Base-by-base conservation (phyloP, 805 yeast species). In the Kuraishia ogatae region DNA sequence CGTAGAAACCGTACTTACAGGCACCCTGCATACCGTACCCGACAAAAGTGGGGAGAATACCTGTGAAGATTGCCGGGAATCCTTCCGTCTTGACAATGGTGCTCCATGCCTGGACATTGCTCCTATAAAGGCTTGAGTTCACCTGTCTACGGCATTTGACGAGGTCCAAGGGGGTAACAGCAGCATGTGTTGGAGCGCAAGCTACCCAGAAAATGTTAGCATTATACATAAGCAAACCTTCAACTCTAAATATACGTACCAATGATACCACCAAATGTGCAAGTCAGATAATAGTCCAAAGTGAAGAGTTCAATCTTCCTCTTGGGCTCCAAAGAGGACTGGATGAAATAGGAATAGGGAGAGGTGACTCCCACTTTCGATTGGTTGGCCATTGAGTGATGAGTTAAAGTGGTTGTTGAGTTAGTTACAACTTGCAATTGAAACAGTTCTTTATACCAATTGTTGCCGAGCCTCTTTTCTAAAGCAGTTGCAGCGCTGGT, bases 1-100 rank as follows among this genome's bases (percentile, higher is more conserved):
- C 98, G 73, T 94, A 93, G 69, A 91, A 84, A 29, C 99, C 99
- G 72, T 93, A 93, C 72, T 93, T 93, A 64, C 97, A 97, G 52
- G 97, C 96, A 64, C 99, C 98, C 74, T 93, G 99, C 65, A 92
- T 75, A 7, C 97, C 87, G 73, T 94, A 93, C 23, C 98, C 98
- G 58, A 92, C 77, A 58, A 87, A 82, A 2, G 98, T 94, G 52
- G 98, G 97, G 47, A 96, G 94, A 60, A 90, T 67, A 64, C 98
- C 98, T 10, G 96, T 87, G 72, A 81, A 89, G 54, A 93, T 74
- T 47, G 89, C 91, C 52, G 81, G 81, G 50, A 78, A 56, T 7
- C 99, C 98, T 69, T 85, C 87, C 19, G 83, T 79, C 60, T 79
- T 80, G 60, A 89, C 67, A 63, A 93, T 93, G 20, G 82, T 75